Percentiles rank a stretch among this genome's conserved stretches.
Conservation (phyloP, 805 yeast species). For the Myxozyma sirexii region DNA sequence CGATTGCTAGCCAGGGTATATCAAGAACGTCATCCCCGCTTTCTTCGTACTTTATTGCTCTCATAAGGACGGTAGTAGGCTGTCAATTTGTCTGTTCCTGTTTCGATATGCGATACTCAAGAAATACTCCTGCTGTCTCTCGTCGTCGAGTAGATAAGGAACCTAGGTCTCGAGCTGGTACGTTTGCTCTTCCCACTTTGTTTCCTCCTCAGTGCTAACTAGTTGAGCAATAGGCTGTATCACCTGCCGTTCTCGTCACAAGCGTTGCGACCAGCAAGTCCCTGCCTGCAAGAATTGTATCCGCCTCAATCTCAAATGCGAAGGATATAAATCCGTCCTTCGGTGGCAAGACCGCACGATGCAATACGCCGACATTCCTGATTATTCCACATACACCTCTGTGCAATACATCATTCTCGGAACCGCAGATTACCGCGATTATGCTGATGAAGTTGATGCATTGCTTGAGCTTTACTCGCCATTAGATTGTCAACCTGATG, state of each 20-base stretch:
- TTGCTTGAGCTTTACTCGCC: constrained; percentile 19
- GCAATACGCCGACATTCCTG: constrained; percentile 19
- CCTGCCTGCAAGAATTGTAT: constrained; percentile 64
- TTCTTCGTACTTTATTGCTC: no score
- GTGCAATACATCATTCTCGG: constrained; percentile 17
- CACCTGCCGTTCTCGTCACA: constrained; percentile 67
- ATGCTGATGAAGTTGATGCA: constrained; percentile 19
- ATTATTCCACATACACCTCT: constrained; percentile 12
- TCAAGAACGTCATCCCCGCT: no score
- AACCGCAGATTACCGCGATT: constrained; percentile 15
- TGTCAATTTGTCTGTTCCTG: no score
- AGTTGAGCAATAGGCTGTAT: constrained; percentile 15
- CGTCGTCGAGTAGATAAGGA: constrained; percentile 26
- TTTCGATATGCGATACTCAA: background rate
- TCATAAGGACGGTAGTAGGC: no score
- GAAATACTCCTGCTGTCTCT: background rate
- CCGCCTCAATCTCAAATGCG: constrained; percentile 68
- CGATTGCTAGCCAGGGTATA: no score
- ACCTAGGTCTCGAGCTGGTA: constrained; percentile 31
- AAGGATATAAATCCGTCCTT: constrained; percentile 23
- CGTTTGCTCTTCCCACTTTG: background rate
- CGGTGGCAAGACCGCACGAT: constrained; percentile 30
- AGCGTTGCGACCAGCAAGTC: constrained; percentile 65
- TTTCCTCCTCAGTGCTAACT: background rate
- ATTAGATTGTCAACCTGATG: constrained; percentile 8